phyloP scores from a whole-genome alignment of 768 basidiomycete genomes.

The Boletus pseudo-olivaceus region DNA sequence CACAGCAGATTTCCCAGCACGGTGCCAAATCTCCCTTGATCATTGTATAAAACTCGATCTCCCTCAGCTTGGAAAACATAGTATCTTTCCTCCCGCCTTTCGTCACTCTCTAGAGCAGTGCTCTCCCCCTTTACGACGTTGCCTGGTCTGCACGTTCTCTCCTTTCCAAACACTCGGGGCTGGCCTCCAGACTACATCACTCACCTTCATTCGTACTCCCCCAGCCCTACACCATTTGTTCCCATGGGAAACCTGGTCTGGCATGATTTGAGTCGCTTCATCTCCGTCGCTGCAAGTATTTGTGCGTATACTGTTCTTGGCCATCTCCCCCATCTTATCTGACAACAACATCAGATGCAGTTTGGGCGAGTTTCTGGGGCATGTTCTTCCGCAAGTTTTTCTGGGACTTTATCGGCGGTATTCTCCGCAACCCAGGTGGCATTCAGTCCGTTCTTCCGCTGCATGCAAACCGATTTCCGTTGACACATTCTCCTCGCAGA shows the following conservation, averaged over 20 bases:
- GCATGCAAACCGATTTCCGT: background rate
- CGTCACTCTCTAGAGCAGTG: background rate
- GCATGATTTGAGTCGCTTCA: slow-evolving; percentile 71
- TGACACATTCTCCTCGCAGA: slow-evolving; percentile 33
- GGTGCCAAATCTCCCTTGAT: background rate
- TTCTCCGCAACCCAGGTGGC: slow-evolving; percentile 73
- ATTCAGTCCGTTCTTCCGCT: slow-evolving; percentile 54
- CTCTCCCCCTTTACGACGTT: background rate
- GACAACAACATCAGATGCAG: slow-evolving; percentile 47
- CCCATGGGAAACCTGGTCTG: slow-evolving; percentile 79
- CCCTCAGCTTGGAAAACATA: too few relatives aligned
- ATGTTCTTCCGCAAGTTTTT: slow-evolving; percentile 91
- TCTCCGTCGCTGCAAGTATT: slow-evolving; percentile 64
- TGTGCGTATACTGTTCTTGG: slow-evolving; percentile 50
- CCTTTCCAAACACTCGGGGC: background rate
- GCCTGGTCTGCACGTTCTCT: background rate
- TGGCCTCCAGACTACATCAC: slow-evolving; percentile 18
- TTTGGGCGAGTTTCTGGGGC: slow-evolving; percentile 82
- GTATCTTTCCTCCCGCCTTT: too few relatives aligned
- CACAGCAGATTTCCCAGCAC: background rate
- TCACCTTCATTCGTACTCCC: background rate
- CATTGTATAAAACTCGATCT: background rate
- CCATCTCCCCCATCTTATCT: slow-evolving; percentile 2
- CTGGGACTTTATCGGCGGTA: slow-evolving; percentile 91
- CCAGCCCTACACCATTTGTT: background rate